A percentile compares a stretch with the other conserved stretches of the same genome.
Evolutionary conservation across 306 rosid genomes (phyloP).

Genomic region (Prinsepia uniflora): DNA sequence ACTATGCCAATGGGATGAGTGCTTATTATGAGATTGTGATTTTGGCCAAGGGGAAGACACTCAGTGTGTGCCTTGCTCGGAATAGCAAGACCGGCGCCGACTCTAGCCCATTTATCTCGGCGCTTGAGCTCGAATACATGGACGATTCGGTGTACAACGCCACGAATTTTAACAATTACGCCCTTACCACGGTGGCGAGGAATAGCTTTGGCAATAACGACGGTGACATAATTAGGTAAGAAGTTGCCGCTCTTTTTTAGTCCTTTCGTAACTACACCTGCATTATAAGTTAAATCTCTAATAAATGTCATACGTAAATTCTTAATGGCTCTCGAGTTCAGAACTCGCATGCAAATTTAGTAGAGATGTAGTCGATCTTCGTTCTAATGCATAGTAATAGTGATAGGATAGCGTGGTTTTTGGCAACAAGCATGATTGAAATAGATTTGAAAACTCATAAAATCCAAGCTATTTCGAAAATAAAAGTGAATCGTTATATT

Average conservation of each 20-base stretch:
- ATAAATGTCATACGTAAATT: background rate
- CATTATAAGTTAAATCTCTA: background rate
- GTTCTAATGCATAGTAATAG: no score
- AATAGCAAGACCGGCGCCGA: conserved; percentile 36
- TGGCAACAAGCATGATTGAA: no score
- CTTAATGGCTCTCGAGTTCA: no score
- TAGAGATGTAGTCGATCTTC: background rate
- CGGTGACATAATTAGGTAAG: conserved; percentile 51
- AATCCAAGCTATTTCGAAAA: no score
- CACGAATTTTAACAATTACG: conserved; percentile 59
- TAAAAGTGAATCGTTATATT: background rate
- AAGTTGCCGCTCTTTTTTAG: background rate
- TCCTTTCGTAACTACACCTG: background rate
- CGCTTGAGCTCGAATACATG: conserved; percentile 63
- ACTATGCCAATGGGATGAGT: conserved; percentile 58
- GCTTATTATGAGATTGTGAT: conserved; percentile 68
- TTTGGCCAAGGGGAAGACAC: conserved; percentile 36
- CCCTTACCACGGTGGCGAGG: conserved; percentile 62
- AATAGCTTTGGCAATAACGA: conserved; percentile 46
- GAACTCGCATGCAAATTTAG: background rate
- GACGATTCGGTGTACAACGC: conserved; percentile 62
- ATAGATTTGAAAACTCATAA: no score
- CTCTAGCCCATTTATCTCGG: conserved; percentile 76
- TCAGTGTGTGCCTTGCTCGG: conserved; percentile 79
- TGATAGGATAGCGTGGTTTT: no score